These are phyloP conservation scores for Boletales sp. DNA, from an alignment of 768 basidiomycete species.

Conservation along the genomic window DNA sequence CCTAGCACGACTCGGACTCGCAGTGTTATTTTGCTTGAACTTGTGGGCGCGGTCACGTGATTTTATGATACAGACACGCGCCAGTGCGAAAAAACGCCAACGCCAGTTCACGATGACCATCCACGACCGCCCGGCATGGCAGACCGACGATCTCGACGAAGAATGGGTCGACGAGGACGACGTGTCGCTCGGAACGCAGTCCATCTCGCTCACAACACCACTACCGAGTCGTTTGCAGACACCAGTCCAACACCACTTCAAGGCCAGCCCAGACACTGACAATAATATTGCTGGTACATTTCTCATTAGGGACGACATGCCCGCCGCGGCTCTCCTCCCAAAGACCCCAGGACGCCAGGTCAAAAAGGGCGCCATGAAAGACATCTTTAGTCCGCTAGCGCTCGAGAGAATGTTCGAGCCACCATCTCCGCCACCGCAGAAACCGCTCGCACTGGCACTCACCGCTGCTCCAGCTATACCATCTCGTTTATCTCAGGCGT, in stretches of 20 bases:
- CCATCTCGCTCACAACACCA: slow-evolving; percentile 57
- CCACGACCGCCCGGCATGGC: slow-evolving; percentile 61
- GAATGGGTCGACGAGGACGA: slow-evolving; percentile 77
- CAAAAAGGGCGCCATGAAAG: slow-evolving; percentile 62
- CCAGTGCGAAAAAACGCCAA: neutral
- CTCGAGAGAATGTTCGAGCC: slow-evolving; percentile 94
- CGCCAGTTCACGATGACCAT: slow-evolving; percentile 6
- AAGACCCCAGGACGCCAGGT: slow-evolving; percentile 58
- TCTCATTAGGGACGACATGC: slow-evolving; percentile 67
- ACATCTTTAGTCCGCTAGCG: slow-evolving; percentile 84
- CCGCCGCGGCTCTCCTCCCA: slow-evolving; percentile 50
- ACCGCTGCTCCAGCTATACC: slow-evolving; percentile 29
- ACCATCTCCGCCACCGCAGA: slow-evolving; percentile 66
- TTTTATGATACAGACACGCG: neutral
- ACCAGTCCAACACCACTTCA: slow-evolving; percentile 15
- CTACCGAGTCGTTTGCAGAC: slow-evolving; percentile 49
- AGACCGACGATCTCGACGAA: slow-evolving; percentile 85
- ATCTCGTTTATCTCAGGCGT: slow-evolving; percentile 37
- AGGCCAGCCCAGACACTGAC: no score
- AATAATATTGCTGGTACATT: slow-evolving; percentile 57
- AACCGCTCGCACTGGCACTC: slow-evolving; percentile 18
- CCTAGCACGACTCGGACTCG: no score
- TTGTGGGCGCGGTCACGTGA: slow-evolving; percentile 32
- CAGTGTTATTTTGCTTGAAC: no score
- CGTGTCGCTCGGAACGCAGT: slow-evolving; percentile 42